Evolutionary conservation across 345 rosid species (phyloP).

Genomic region (Eucalyptus pumila): DNA sequence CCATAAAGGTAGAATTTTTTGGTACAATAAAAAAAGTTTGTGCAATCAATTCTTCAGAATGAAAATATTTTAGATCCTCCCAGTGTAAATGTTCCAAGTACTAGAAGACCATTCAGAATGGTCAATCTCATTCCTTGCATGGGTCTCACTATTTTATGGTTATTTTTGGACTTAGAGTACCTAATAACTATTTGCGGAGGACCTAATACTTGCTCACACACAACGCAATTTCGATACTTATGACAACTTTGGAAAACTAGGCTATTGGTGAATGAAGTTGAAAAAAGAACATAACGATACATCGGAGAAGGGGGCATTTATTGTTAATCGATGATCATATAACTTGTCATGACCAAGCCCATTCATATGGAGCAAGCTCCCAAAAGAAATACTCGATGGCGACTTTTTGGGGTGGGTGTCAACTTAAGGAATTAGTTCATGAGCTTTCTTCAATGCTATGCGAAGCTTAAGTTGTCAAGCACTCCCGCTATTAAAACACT

Average conservation of each 20-base stretch:
- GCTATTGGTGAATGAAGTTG: fast-evolving
- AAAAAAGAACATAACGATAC: fast-evolving
- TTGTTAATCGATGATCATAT: too few relatives aligned
- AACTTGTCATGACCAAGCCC: neutral
- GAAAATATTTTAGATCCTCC: too few relatives aligned
- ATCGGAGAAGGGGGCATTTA: neutral
- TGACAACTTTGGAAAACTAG: neutral
- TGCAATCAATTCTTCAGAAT: too few relatives aligned
- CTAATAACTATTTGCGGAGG: too few relatives aligned
- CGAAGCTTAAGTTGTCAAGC: fast-evolving
- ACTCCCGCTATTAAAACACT: neutral
- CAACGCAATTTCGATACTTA: neutral
- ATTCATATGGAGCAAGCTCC: neutral
- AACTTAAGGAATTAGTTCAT: neutral
- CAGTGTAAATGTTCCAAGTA: too few relatives aligned
- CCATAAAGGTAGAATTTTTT: neutral
- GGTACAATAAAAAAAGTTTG: neutral
- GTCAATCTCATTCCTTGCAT: too few relatives aligned
- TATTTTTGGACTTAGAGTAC: neutral
- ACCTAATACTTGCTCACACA: neutral
- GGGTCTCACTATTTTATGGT: too few relatives aligned
- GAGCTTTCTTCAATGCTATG: neutral
- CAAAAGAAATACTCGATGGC: neutral
- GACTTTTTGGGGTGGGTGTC: neutral
- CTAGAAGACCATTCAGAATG: too few relatives aligned